phyloP scores from a whole-genome alignment of 495 filamentous ascomycete species.

The Penicillium samsonianum region DNA sequence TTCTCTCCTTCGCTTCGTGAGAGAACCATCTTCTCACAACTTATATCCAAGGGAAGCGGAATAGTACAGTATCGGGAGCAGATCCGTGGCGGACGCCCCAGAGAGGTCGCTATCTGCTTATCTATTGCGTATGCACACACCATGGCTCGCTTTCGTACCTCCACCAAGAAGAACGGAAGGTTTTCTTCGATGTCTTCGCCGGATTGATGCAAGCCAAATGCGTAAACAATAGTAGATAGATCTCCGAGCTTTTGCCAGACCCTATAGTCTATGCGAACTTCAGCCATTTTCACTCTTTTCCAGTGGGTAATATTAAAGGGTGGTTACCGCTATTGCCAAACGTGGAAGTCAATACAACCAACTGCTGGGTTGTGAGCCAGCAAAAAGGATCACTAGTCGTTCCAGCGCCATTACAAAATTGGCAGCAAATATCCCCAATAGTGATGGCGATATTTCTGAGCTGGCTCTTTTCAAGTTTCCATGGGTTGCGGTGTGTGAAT shows the following conservation, averaged over 20 bases:
- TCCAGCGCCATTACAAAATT: neutral
- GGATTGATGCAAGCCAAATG: conserved; percentile 51
- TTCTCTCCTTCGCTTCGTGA: neutral
- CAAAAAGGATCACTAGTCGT: conserved; percentile 1
- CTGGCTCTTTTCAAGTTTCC: conserved; percentile 1
- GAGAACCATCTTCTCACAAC: neutral
- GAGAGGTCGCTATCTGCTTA: conserved; percentile 45
- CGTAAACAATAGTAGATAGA: conserved; percentile 22
- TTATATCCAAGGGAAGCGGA: conserved; percentile 38
- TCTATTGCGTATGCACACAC: conserved; percentile 40
- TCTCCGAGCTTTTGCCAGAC: conserved; percentile 19
- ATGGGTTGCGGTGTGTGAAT: conserved; percentile 13
- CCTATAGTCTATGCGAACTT: conserved; percentile 10
- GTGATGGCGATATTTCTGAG: neutral
- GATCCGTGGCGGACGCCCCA: conserved; percentile 50
- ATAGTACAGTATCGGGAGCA: conserved; percentile 46
- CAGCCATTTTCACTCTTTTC: neutral
- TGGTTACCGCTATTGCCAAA: conserved; percentile 3
- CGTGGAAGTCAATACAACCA: neutral
- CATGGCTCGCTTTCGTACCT: conserved; percentile 46
- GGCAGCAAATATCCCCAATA: neutral
- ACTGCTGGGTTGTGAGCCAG: neutral
- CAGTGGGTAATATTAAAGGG: neutral
- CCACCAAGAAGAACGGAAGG: conserved; percentile 43
- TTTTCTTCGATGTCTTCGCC: neutral